phyloP scores from a whole-genome alignment of 2,329 filamentous ascomycete genomes.

The Fusarium abutilonis region DNA sequence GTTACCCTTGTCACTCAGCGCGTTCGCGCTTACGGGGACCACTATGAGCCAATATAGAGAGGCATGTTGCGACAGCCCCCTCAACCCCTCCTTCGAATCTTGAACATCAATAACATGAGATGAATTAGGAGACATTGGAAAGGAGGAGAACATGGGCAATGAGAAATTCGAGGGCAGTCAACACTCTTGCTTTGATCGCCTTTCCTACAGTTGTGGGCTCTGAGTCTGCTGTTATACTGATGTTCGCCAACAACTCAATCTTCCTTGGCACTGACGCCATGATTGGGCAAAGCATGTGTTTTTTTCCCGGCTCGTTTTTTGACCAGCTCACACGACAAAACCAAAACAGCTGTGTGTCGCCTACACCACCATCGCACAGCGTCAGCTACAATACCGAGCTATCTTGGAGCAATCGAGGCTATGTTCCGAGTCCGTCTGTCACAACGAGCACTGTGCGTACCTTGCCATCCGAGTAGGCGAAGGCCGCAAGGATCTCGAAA shows the following conservation, averaged over 20 bases:
- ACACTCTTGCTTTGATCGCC: conserved; percentile 18
- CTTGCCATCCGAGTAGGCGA: conserved; percentile 9
- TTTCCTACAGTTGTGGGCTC: conserved; percentile 1
- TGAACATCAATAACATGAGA: not conserved
- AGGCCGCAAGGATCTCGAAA: conserved; percentile 21
- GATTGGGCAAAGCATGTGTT: not conserved
- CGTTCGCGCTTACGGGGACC: conserved; percentile 29
- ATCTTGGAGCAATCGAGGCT: not conserved
- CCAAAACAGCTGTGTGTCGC: not conserved
- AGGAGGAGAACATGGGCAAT: conserved; percentile 30
- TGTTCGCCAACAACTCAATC: not conserved
- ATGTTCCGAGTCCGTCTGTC: conserved; percentile 4
- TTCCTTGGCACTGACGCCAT: not conserved
- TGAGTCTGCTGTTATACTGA: not conserved
- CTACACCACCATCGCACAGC: not conserved
- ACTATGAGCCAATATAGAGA: conserved; percentile 14
- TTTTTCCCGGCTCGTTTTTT: not conserved
- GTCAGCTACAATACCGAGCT: not conserved
- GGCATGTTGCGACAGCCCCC: conserved; percentile 13
- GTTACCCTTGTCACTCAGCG: conserved; percentile 23
- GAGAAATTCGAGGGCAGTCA: conserved; percentile 25
- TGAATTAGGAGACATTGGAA: conserved; percentile 27
- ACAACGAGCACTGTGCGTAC: conserved; percentile 25
- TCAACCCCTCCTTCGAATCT: conserved; percentile 17
- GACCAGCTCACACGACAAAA: not conserved